Conservation (phyloP, 352 stramenopile genomes). For the Phytophthora pluvialis region DNA sequence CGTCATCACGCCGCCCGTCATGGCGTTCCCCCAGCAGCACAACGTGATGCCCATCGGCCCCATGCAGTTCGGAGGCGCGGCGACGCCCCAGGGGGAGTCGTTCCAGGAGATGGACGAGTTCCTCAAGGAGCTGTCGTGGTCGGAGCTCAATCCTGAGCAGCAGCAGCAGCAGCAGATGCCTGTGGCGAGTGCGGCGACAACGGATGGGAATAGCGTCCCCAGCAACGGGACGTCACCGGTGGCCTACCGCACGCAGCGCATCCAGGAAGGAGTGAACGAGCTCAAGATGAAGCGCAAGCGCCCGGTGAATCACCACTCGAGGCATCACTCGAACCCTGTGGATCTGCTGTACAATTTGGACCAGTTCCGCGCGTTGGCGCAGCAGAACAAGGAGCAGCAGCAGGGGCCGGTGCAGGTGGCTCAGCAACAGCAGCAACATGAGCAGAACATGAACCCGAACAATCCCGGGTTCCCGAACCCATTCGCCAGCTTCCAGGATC, state of each 20-base stretch:
- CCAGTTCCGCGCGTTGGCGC: constrained; percentile 69
- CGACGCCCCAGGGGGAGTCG: constrained; percentile 26
- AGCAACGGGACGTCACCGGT: constrained; percentile 37
- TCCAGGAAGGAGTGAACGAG: constrained; percentile 70
- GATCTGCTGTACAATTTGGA: constrained; percentile 79
- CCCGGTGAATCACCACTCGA: constrained; percentile 54
- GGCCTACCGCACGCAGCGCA: constrained; percentile 65
- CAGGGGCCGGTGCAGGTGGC: constrained; percentile 37
- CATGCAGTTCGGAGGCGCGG: constrained; percentile 28
- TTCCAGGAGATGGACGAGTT: constrained; percentile 70
- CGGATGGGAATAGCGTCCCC: constrained; percentile 13
- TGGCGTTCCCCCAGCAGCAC: constrained; percentile 34
- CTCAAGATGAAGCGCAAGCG: constrained; percentile 87
- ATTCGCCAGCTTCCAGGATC: constrained; percentile 42
- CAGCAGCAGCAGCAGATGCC: constrained; percentile 20
- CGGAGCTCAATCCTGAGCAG: constrained; percentile 39
- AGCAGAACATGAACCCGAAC: constrained; percentile 38
- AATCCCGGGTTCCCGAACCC: constrained; percentile 42
- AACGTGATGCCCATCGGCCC: constrained; percentile 40
- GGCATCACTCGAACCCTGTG: constrained; percentile 81
- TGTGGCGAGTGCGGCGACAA: constrained; percentile 9
- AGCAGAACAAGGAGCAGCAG: constrained; percentile 62
- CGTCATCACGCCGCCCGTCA: constrained; percentile 34
- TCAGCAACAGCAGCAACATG: constrained; percentile 38
- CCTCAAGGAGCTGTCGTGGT: constrained; percentile 52